Evolutionary conservation across 2,329 filamentous ascomycete genomes (phyloP).

Genomic region (Ceratocystis papillata): DNA sequence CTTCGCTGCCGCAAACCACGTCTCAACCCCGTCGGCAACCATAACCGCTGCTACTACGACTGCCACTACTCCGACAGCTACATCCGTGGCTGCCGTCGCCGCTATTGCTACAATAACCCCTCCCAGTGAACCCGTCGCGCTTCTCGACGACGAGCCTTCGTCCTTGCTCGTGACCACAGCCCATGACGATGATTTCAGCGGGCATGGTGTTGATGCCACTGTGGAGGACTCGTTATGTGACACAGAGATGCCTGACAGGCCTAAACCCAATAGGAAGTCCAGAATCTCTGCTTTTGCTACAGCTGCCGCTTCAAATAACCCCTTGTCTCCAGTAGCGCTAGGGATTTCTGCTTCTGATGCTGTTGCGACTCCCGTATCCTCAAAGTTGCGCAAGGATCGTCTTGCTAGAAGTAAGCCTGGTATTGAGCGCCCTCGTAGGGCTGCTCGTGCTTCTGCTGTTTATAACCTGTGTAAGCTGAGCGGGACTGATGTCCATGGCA

Average conservation of each 20-base stretch:
- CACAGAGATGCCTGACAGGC: neutral
- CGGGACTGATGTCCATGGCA: conserved; percentile 51
- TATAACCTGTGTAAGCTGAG: conserved; percentile 57
- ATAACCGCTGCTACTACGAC: neutral
- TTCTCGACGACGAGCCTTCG: conserved; percentile 19
- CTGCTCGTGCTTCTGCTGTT: conserved; percentile 21
- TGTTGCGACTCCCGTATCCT: conserved; percentile 22
- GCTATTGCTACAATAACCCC: conserved; percentile 18
- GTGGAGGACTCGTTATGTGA: conserved; percentile 32
- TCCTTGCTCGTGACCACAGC: conserved; percentile 42
- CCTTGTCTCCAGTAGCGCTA: no score
- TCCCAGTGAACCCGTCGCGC: conserved; percentile 20
- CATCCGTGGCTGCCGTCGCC: neutral
- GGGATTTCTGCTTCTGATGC: neutral
- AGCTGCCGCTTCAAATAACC: no score
- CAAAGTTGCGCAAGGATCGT: conserved; percentile 24
- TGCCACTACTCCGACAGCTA: neutral
- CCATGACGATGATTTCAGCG: neutral
- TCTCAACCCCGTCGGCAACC: neutral
- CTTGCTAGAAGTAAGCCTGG: neutral
- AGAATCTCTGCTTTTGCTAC: neutral
- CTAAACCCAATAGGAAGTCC: neutral
- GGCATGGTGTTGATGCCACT: conserved; percentile 44
- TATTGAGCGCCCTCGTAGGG: conserved; percentile 26
- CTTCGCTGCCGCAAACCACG: neutral